Evolutionary conservation across 2,329 filamentous ascomycete species (phyloP), one percentile per base, ranked within the genome.

Genomic region (Fusarium continuum): DNA sequence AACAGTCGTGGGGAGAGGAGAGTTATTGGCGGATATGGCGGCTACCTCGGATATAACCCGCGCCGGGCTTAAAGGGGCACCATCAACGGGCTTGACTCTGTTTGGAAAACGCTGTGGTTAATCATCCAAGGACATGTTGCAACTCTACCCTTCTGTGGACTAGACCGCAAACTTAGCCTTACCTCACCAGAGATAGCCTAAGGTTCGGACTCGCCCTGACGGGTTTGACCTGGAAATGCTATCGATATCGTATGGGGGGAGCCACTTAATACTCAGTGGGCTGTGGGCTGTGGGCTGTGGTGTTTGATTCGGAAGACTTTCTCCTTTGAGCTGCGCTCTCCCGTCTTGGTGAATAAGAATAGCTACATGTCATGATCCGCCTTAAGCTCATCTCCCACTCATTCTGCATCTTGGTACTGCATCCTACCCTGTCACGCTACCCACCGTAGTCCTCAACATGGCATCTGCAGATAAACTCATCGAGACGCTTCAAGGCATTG

Each of bases 401-500:
- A 9, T 29, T 20, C 19, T 34, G 31, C 45, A 55, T 20, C 34
- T 36, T 36, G 17, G 34, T n/a, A 22, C 34, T 22, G 34, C 6
- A 44, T 26, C 6, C 20, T 25, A 22, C 16, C 31, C 31, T 53
- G 26, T 48, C 16, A 34, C 16, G 8, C 22, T 23, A 20, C n/a
- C 19, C 5, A n/a, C n/a, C n/a, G n/a, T 29, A 29, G 4, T 36
- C 22, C 11, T 22, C 31, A 52, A 10, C 17, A 72, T 73, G 70
- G 43, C 65, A 20, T 65, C 69, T 17, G 65, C 66, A 34, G 71
- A 75, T 22, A 39, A 60, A 1, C 52, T 76, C 17, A 50, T 75
- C 8, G 28, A 58, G 3, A 60, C 46, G 22, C 69, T 77, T 31
- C 35, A 71, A 22, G 68, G 61, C 13, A 41, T 77, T 36, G 51